A percentile compares a stretch with the other conserved stretches of the same genome.
phyloP scores from a whole-genome alignment of 73 alveolate genomes.

The Effrenium voratum region DNA sequence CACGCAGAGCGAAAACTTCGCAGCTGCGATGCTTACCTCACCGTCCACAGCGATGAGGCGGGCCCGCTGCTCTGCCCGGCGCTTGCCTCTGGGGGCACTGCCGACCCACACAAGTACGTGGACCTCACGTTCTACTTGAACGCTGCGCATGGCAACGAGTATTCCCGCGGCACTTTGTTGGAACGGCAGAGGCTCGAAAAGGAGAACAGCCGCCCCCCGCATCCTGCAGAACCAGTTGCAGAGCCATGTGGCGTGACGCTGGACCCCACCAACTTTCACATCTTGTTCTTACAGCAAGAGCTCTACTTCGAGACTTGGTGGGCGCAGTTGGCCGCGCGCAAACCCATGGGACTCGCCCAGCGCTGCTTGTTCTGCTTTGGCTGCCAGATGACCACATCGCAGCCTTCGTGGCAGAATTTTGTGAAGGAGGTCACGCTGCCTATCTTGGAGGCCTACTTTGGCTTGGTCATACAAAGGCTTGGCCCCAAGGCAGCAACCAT shows the following conservation, averaged over 20 bases:
- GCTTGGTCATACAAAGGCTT: neutral
- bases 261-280: slow-evolving; percentile 27
- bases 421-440: slow-evolving; percentile 38
- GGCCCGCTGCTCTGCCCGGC: slow-evolving; percentile 46
- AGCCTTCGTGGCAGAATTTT: neutral
- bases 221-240: slow-evolving; percentile 15
- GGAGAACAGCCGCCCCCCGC: neutral
- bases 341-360: slow-evolving; percentile 33
- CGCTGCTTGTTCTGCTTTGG: slow-evolving; percentile 29
- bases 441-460: neutral
- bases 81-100: slow-evolving; percentile 27
- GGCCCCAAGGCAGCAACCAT: neutral
- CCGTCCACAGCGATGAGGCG: slow-evolving; percentile 39
- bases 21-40: slow-evolving; percentile 7
- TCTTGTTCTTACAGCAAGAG: slow-evolving; percentile 40
- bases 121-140: neutral
- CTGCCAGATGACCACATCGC: neutral
- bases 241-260: slow-evolving; percentile 17
- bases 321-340: slow-evolving; percentile 49
- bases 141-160: slow-evolving; percentile 40
- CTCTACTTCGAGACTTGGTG: slow-evolving; percentile 11
- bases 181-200: slow-evolving; percentile 22
- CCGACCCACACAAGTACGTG: slow-evolving; percentile 12
- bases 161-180: neutral
- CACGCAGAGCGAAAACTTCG: slow-evolving; percentile 29